Base-by-base conservation (phyloP, 148 eudicot genomes). In the Bassia scoparia region DNA sequence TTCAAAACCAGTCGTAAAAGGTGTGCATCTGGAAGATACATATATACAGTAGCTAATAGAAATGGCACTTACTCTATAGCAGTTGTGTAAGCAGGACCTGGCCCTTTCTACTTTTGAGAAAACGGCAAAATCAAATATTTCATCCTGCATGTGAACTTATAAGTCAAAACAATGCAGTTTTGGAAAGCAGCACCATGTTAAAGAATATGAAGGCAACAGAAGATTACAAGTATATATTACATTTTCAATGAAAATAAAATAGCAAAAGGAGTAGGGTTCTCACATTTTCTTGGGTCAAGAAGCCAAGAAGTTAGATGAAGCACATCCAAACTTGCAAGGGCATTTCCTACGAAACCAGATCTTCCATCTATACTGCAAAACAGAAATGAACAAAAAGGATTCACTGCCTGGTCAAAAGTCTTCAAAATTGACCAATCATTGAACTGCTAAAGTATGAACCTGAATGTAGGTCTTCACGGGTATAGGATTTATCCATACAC, bases 241-340 rank as follows among this genome's bases (percentile, higher is more conserved):
- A 41, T 41, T 41, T 37, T 41, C 46, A 41, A 2, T 11, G 46
- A 5, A 41, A 41, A 41, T 11, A 6, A 41, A 55, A 29, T 27
- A 6, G 3, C 27, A 63, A 23, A 61, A 21, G 1, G n/a, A 44
- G 20, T 20, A 56, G 64, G 33, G 35, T 48, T 69, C 91, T 86
- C 73, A 95, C 99, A 77, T 86, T 92, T 77, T 86, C 82, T 83
- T 88, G 3, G 83, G 78, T 62, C 92, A 80, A 67, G 92, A 76
- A 74, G 94, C 93, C 70, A 85, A 80, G 30, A 70, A 70, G 41
- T 75, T 74, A 69, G 92, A 79, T 53, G 87, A 76, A 59, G 86
- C 53, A 95, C 84, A 81, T 95, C 88, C 99, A 61, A 95, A 85
- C 80, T 88, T 89, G 81, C 89, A 89, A 75, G 94, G 92, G 74